Evolutionary conservation across 1,284 basidiomycete genomes (phyloP), one percentile per base, ranked within the genome.

Genomic region (Pseudozyma thailandica): DNA sequence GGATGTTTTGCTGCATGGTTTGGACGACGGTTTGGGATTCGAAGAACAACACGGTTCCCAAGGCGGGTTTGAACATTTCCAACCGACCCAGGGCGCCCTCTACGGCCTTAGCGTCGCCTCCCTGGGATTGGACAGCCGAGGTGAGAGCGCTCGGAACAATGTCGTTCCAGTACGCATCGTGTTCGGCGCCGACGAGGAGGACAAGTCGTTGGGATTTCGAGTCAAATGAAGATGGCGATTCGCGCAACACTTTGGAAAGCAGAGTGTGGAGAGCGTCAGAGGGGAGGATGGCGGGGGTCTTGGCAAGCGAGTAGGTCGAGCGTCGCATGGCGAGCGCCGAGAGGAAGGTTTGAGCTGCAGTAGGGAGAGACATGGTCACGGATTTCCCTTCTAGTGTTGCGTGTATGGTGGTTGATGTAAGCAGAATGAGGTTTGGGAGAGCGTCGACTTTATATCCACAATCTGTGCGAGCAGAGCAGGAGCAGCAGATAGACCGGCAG

Each of bases 1-100:
- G 83, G 52, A 85, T 74, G 6, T 82, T 83, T 27, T 82, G 79
- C 66, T 85, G 82, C 12, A 77, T 51, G 4, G 54, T 61, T 45
- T 80, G 55, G 35, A 82, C 69, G 16, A 71, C 55, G 13, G 43
- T 58, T 21, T 54, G 47, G 33, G 61, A 55, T 50, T 82, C 80
- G 50, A 78, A 86, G 78, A 86, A 84, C 43, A 86, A 63, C 38
- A 86, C 82, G 9, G 86, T 86, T 26, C 85, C 86, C 59, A 84
- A 81, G 10, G 82, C 86, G 10, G 78, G 68, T 46, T 78, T 74
- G 79, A 85, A 86, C 18, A 68, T 72, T 35, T 77, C 75, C 37
- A 86, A 77, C 12, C 78, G 72, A 15, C 53, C 56, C 18, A 69
- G 43, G 7, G 75, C 72, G 8, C 50, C 39, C 15, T 74, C 41